Base-by-base conservation (phyloP, 208 protist species). In the Trypanosoma theileri region DNA sequence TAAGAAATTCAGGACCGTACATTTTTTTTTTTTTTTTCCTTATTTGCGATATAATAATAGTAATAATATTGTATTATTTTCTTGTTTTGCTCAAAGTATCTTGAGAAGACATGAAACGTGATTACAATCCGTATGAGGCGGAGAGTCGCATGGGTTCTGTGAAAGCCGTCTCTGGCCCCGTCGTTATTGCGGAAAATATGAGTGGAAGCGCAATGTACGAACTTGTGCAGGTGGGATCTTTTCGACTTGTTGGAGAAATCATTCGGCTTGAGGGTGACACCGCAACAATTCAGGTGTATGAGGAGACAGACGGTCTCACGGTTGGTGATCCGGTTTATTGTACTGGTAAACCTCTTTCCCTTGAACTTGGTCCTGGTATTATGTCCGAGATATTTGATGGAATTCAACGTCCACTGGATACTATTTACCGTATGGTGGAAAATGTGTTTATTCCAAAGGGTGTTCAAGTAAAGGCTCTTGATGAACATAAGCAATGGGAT, bases 281-380 rank as follows among this genome's bases (percentile, higher is more conserved):
- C 11, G 99, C 99, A 4, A 99, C 98, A 14, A 99, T 99, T 79
- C 99, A 99, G 86, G 98, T 99, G 19, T 99, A 99, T 89, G 99
- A 99, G 84, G 98, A 99, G 79, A 99, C 99, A 24, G 94, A 97
- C 28, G 99, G 99, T 74, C 89, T 99, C n/a, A 98, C 93, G 22
- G 98, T 99, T 31, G 99, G 99, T 53, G 99, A 99, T 77, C 97
- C 97, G 55, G 98, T 99, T 7, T 88, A 97, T 56, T 94, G 98
- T 71, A 99, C 99, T 13, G 98, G 98, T 58, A 98, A 98, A 85
- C 99, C 99, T 44, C 93, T 99, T 6, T 99, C 98, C 45, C 97
- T 99, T 14, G 98, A 99, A 81, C 92, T 99, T 31, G 99, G 99
- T 74, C 99, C 99, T 46, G 99, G 99, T 79, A 96, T 99, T 66